Evolutionary conservation across 805 yeast species (phyloP), one percentile per base, ranked within the genome.

Genomic region (Saccharomycopsis sp.): DNA sequence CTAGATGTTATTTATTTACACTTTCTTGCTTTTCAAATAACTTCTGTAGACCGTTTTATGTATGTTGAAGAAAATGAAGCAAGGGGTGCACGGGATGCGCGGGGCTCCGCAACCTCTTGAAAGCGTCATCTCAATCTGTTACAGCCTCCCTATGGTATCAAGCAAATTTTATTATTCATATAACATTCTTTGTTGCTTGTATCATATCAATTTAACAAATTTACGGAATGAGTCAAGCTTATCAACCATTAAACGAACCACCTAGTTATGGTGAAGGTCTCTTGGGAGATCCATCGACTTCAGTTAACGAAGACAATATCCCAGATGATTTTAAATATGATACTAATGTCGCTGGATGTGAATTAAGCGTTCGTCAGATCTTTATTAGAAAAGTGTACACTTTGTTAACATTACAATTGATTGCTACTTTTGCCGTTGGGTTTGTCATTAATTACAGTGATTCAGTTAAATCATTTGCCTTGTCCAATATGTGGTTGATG

Each of bases 301-400:
- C 47, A 20, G 43, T 39, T 22, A 29, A 28, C 24, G 50, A 24
- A 14, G 50, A 45, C 37, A 61, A 64, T 51, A 56, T 74, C 38
- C 81, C 82, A 3, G 84, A 86, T 54, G 95, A 85, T 62, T 87
- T 86, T 75, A 87, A 86, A 60, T 85, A 81, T 61, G 76, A 83
- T 28, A 82, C 83, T 4, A 72, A 75, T 42, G 94, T 87, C 20
- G 76, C 87, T 3, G 79, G 83, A 26, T 85, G 95, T 62, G 85
- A 82, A 47, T 65, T 85, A 41, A 77, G 82, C 13, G 70, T 87
- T 32, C 76, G 96, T 54, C 84, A 81, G 52, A 71, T 79, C 59
- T 87, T 87, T 55, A 66, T 85, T 53, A 72, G 88, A 48, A 84
- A 83, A 57, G 96, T 87, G 6, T 88, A 86, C 62, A 67, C 86